A percentile compares a stretch with the other conserved stretches of the same genome.
These are phyloP conservation scores for Saccharomyces paradoxus DNA, from an alignment of 805 yeast species.

Conservation along the genomic window DNA sequence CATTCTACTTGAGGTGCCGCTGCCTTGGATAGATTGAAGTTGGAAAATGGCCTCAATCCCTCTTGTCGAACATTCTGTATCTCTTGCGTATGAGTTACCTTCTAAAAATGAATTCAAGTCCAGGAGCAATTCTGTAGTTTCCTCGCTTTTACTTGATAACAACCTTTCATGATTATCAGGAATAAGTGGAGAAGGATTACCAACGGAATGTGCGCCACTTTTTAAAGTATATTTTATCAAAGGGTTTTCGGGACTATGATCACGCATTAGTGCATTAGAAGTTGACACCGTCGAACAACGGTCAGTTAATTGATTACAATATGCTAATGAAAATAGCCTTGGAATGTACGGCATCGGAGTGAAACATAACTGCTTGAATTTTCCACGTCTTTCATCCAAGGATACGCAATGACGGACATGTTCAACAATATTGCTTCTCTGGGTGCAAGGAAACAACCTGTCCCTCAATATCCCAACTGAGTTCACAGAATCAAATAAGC, in stretches of 20 bases:
- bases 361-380: constrained; percentile 51
- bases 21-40: not conserved
- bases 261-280: not conserved
- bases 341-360: constrained; percentile 36
- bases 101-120: not conserved
- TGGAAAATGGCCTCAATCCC: constrained; percentile 7
- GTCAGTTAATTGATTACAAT: constrained; percentile 4
- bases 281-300: not conserved
- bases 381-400: constrained; percentile 58
- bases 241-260: not conserved
- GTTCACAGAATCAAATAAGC: constrained; percentile 62
- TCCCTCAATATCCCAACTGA: constrained; percentile 57
- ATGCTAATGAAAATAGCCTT: constrained; percentile 17
- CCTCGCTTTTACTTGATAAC: not conserved
- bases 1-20: not conserved
- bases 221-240: constrained; percentile 3
- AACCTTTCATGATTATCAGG: not conserved
- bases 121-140: not conserved
- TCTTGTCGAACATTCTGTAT: constrained; percentile 1
- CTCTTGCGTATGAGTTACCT: not conserved
- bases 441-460: constrained; percentile 49
- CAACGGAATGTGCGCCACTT: not conserved
- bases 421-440: constrained; percentile 41
- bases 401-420: constrained; percentile 63
- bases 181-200: not conserved